Conservation (phyloP, 208 protist species). For the Leishmania turanica region DNA sequence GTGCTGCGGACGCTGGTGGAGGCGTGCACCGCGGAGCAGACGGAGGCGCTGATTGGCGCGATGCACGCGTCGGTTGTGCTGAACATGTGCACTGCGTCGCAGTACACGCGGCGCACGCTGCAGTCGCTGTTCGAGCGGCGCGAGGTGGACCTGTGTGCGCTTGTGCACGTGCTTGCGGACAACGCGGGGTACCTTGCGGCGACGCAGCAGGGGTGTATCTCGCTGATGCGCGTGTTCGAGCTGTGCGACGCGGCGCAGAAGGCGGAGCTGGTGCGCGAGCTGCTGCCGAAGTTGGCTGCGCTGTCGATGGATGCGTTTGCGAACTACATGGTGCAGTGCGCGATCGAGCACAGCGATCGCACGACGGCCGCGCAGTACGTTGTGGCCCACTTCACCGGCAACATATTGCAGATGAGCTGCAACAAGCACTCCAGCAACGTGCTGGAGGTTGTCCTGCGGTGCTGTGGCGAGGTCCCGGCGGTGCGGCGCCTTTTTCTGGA, state of each 20-base stretch:
- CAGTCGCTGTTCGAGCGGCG: constrained; percentile 78
- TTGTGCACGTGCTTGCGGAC: constrained; percentile 63
- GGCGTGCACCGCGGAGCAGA: constrained; percentile 52
- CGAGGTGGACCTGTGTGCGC: constrained; percentile 53
- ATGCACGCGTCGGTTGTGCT: constrained; percentile 76
- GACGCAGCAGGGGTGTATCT: constrained; percentile 89
- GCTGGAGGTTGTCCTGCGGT: constrained; percentile 78
- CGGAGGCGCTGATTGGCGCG: constrained; percentile 47
- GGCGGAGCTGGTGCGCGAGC: constrained; percentile 51
- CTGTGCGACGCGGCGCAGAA: constrained; percentile 59
- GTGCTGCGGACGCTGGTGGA: constrained; percentile 65
- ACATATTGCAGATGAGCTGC: constrained; percentile 76
- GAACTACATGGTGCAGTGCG: constrained; percentile 93
- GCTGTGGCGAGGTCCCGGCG: constrained; percentile 61
- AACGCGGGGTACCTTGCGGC: constrained; percentile 82
- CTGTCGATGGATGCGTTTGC: constrained; percentile 82
- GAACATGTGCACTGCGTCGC: constrained; percentile 79
- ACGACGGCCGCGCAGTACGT: constrained; percentile 65
- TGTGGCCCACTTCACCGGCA: constrained; percentile 51
- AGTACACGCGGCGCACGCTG: constrained; percentile 79
- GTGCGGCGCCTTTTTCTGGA: constrained; percentile 73
- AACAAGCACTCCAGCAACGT: constrained; percentile 77
- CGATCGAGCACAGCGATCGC: constrained; percentile 71
- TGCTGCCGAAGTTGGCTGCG: constrained; percentile 67
- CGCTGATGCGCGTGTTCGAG: constrained; percentile 87